Evolutionary conservation across 768 basidiomycete species (phyloP).

Genomic region (Boletus bicolor): DNA sequence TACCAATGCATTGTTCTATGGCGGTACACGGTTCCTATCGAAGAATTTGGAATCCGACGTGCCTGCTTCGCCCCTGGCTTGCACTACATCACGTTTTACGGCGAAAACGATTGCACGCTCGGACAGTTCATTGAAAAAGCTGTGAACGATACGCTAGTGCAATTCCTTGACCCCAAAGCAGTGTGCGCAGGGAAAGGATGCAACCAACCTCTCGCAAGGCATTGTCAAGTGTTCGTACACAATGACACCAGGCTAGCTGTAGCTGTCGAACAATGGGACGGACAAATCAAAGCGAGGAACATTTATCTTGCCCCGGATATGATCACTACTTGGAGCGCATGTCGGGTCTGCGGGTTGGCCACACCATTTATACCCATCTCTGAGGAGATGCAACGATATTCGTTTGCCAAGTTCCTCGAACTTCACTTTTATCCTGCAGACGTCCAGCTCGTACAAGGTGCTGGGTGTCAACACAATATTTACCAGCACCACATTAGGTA

Average conservation of each 20-base stretch:
- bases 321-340: constrained; percentile 90
- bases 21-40: constrained; percentile 75
- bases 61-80: constrained; percentile 76
- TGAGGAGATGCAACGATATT: constrained; percentile 89
- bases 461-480: constrained; percentile 91
- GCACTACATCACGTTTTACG: constrained; percentile 82
- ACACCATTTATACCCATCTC: constrained; percentile 89
- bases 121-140: constrained; percentile 90
- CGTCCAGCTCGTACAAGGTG: constrained; percentile 79
- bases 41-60: constrained; percentile 62
- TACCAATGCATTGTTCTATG: constrained; percentile 86
- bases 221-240: constrained; percentile 91
- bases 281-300: constrained; percentile 60
- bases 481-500: constrained; percentile 91
- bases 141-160: constrained; percentile 62
- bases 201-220: constrained; percentile 72
- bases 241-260: constrained; percentile 79
- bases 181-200: constrained; percentile 84
- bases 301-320: constrained; percentile 63
- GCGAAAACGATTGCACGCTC: constrained; percentile 87
- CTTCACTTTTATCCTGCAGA: constrained; percentile 93
- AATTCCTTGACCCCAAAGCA: constrained; percentile 70
- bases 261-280: constrained; percentile 87
- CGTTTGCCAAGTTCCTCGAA: constrained; percentile 95
- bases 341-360: constrained; percentile 71